Base-by-base conservation (phyloP, 2,329 filamentous ascomycete species). In the Lasiodiplodia sp. region DNA sequence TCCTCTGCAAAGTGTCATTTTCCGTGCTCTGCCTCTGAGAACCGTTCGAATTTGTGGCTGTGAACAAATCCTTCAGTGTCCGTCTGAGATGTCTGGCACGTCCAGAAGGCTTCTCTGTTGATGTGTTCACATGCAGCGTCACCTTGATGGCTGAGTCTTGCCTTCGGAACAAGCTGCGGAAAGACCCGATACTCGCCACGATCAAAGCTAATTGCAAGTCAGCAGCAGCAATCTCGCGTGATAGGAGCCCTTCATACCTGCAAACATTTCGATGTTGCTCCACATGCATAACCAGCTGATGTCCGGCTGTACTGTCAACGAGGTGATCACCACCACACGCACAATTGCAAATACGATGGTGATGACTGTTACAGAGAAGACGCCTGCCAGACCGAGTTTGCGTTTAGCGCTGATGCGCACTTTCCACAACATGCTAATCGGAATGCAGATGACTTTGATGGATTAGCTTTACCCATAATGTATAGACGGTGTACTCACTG, bases 271-370 rank as follows among this genome's bases (percentile, higher is more conserved):
- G 37, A 71, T 69, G 21, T 64, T 52, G 53, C 53, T 71, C 71
- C 71, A 72, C 57, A 69, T 52, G 47, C 70, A 70, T 2, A 70
- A 37, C 71, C 70, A 70, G 28, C 65, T 70, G 16, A 51, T 25
- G 25, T 25, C 25, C 25, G 25, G 25, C 25, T 25, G 25, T 25
- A 25, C 25, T 25, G 25, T 25, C 25, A 25, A 25, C 25, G 25
- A 25, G 25, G 25, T 25, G 25, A 25, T 25, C 25, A 25, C 25
- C 25, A 25, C 25, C 25, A 25, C 25, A 21, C 49, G 49, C 11
- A 52, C 14, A 14, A 52, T 25, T 7, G 49, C 10, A 14, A 52
- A 12, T 3, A 25, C 66, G 18, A 70, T 69, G 8, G 69, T 70
- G 52, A 70, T 62, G 10, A 66, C 8, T 10, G 52, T 60, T 5